Base-by-base conservation (phyloP, 2,329 filamentous ascomycete genomes). In the Karstenula rhodostoma region DNA sequence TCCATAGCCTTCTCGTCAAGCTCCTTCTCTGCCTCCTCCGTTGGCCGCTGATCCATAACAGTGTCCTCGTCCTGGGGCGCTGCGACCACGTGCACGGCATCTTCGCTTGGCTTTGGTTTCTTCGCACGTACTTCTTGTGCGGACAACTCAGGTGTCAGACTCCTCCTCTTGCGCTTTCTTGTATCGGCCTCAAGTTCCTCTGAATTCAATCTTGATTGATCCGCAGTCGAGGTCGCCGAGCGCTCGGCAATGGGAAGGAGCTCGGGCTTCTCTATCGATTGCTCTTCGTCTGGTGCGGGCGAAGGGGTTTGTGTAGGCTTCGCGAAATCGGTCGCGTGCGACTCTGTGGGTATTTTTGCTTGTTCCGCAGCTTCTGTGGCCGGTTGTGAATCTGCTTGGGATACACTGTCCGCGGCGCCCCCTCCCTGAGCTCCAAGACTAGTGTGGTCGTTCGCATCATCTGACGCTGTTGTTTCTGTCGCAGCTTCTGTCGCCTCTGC, bases 131-230 rank as follows among this genome's bases (percentile, higher is more conserved):
- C 72, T 4, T 78, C 77, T 23, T 76, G 70, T 13, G 64, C 49
- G 1, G 70, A 64, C 5, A 77, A 53, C 5, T 78, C 73, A 12
- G 79, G 79, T 27, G 78, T 78, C 19, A 59, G 58, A 50, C 79
- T 81, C 52, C 79, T 67, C 57, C 79, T 69, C 66, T 81, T 81
- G 58, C 79, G 73, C 67, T 80, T 81, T 62, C 67, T 71, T 13
- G 61, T 72, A 17, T 80, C 78, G 15, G 76, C 76, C 57, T 75
- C 76, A 17, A 77, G 51, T 54, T 78, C 77, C 51, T 78, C 75
- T 1, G 74, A 71, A 47, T 75, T 76, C 15, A 78, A 59, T 12
- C 75, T 67, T 17, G 76, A 78, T 22, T 68, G 70, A 35, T 74
- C 74, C 0, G 68, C 67, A 6, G 73, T 73, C 5, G 59, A 51